These are phyloP conservation scores for Eimeria praecox DNA, from an alignment of 169 alveolate species.

Conservation along the genomic window DNA sequence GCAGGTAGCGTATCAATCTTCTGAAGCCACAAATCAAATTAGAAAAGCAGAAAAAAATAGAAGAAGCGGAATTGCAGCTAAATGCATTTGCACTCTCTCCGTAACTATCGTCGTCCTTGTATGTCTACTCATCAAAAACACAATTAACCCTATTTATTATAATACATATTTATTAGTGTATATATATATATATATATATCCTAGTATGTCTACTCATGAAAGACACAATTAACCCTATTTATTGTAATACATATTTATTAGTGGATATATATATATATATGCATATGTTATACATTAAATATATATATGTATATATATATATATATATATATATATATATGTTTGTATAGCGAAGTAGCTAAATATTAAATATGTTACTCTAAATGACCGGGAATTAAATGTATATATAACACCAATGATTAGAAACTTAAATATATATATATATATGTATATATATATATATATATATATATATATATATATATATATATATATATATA, in stretches of 20 bases:
- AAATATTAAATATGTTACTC: background rate
- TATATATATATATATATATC: no score
- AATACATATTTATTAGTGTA: no score
- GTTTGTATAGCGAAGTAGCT: background rate
- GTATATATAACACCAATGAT: background rate
- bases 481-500: no score
- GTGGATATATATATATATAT: no score
- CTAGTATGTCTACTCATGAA: conserved; percentile 13
- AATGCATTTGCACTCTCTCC: conserved; percentile 76
- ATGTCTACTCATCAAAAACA: background rate
- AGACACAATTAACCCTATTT: no score
- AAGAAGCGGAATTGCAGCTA: conserved; percentile 76
- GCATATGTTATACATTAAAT: background rate
- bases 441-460: no score
- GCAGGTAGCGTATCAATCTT: conserved; percentile 78
- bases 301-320: background rate
- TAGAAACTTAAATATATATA: no score
- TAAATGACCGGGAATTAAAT: no score
- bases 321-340: no score
- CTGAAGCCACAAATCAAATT: conserved; percentile 78
- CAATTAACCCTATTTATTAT: no score
- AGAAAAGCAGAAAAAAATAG: conserved; percentile 81
- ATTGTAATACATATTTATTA: no score
- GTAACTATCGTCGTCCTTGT: conserved; percentile 74
- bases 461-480: no score